Conservation (phyloP, 371 early-diverging fungal species). For the Syncephalastrum racemosum region DNA sequence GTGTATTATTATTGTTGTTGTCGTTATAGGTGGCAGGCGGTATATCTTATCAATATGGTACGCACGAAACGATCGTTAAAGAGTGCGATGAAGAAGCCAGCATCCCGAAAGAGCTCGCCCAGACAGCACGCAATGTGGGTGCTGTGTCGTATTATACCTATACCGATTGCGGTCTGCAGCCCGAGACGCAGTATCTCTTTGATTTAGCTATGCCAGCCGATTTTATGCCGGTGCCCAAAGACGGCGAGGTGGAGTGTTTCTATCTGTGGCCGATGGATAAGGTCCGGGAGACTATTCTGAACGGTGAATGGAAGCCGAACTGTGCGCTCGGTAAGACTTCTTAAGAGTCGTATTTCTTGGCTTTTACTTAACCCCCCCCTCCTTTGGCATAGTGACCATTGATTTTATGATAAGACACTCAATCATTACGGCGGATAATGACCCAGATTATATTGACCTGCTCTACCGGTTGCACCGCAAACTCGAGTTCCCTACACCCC, state of each 20-base stretch:
- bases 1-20: conserved; percentile 2
- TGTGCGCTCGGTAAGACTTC: conserved; percentile 60
- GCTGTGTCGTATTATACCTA: conserved; percentile 69
- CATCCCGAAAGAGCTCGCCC: conserved; percentile 59
- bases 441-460: conserved; percentile 80
- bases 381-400: conserved; percentile 67
- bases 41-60: conserved; percentile 64
- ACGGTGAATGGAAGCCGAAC: conserved; percentile 86
- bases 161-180: conserved; percentile 58
- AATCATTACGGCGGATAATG: conserved; percentile 73
- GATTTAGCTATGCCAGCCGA: conserved; percentile 75
- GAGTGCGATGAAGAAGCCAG: conserved; percentile 93
- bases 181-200: conserved; percentile 78
- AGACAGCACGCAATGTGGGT: conserved; percentile 57
- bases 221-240: conserved; percentile 72
- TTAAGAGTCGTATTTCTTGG: background rate
- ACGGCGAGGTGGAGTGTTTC: conserved; percentile 91
- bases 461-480: conserved; percentile 61
- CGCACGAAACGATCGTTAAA: conserved; percentile 71
- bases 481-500: conserved; percentile 72
- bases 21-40: conserved; percentile 83
- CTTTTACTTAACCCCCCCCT: background rate
- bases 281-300: conserved; percentile 53
- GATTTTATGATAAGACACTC: conserved; percentile 87
- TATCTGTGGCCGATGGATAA: conserved; percentile 72